These are phyloP conservation scores for Pseudisothecium myosuroides DNA, from an alignment of 225 moss, liverwort and hornwort species.

Conservation along the genomic window DNA sequence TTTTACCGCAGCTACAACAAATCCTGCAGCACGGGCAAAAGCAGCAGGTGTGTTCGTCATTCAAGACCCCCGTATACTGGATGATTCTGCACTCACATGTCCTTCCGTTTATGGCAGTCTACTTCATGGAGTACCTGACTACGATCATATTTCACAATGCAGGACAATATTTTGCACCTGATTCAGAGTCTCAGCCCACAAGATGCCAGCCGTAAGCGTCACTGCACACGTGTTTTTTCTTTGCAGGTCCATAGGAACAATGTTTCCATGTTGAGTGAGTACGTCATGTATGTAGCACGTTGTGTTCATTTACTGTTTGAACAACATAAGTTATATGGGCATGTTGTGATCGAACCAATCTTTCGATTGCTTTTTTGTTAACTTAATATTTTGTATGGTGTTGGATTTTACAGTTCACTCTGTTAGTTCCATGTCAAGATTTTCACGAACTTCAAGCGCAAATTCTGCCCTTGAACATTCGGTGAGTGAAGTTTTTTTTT, in stretches of 20 bases:
- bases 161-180: conserved; percentile 41
- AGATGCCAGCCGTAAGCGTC: conserved; percentile 26
- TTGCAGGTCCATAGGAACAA: neutral
- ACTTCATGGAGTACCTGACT: neutral
- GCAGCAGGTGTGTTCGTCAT: conserved; percentile 31
- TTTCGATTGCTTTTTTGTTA: neutral
- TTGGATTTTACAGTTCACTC: conserved; percentile 31
- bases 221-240: neutral
- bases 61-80: neutral
- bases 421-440: conserved; percentile 24
- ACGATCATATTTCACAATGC: neutral
- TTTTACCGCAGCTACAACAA: conserved; percentile 44
- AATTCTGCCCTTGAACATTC: conserved; percentile 31
- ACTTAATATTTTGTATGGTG: neutral
- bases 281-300: neutral
- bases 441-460: conserved; percentile 42
- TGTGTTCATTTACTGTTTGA: neutral
- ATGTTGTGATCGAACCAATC: neutral
- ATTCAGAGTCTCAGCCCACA: conserved; percentile 39
- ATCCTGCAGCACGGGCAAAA: conserved; percentile 38
- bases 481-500: conserved; percentile 8
- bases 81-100: neutral
- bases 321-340: neutral
- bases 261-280: neutral
- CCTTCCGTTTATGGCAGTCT: neutral